Conservation (phyloP, 768 basidiomycete species). For the Termitomyces titanicus region DNA sequence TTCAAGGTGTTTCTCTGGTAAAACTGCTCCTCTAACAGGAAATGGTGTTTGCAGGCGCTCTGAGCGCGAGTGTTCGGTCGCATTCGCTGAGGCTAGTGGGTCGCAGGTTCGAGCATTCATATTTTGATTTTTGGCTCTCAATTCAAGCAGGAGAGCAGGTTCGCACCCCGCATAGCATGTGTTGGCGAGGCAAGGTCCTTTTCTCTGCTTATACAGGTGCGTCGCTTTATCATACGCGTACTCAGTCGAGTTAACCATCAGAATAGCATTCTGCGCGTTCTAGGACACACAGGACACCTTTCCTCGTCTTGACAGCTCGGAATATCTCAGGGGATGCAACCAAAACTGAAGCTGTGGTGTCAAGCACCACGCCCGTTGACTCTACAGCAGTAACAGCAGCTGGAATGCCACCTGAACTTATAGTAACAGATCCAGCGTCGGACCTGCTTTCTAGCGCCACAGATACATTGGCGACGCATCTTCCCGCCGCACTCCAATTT, state of each 20-base stretch:
- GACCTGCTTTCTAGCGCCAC: conserved; percentile 15
- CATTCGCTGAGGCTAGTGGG: conserved; percentile 8
- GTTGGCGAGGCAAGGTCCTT: conserved; percentile 15
- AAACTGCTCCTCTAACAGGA: background rate
- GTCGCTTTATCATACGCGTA: conserved; percentile 1
- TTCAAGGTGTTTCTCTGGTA: background rate
- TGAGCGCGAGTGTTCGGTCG: conserved; percentile 13
- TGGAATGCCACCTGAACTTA: background rate
- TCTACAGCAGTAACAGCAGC: background rate
- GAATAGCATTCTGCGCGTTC: conserved; percentile 11
- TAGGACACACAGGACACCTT: conserved; percentile 6
- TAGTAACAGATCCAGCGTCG: background rate
- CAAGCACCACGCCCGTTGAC: conserved; percentile 4
- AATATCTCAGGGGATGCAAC: conserved; percentile 15
- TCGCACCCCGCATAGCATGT: conserved; percentile 11
- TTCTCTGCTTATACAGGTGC: conserved; percentile 19
- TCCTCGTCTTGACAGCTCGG: conserved; percentile 10
- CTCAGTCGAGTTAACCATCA: conserved; percentile 5
- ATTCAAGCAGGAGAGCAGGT: conserved; percentile 2
- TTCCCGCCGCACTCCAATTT: conserved; percentile 53
- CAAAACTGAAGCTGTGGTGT: conserved; percentile 9
- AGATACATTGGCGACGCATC: conserved; percentile 22
- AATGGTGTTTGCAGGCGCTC: conserved; percentile 17
- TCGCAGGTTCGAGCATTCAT: conserved; percentile 7
- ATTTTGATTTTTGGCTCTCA: background rate